Percentiles rank a stretch among this genome's conserved stretches.
Conservation (phyloP, 169 alveolate species). For the Eimeria acervulina region DNA sequence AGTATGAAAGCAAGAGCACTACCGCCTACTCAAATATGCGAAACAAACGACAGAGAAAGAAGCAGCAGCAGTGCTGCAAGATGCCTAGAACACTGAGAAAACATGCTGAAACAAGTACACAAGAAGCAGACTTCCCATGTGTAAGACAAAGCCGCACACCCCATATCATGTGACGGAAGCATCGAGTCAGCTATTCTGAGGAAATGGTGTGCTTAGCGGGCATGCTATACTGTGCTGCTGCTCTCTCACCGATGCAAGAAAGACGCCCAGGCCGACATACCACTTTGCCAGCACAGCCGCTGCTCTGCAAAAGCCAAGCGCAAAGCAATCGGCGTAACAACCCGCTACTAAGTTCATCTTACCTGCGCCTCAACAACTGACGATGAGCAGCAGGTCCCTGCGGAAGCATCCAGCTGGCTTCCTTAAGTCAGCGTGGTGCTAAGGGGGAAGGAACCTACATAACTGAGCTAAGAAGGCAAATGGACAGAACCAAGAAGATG, state of each 20-base stretch:
- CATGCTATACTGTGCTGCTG: not conserved
- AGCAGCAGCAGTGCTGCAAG: not conserved
- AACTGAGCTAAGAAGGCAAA: conserved; percentile 49
- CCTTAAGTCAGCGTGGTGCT: not conserved
- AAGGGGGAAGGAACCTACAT: conserved; percentile 52
- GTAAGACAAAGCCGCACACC: not conserved
- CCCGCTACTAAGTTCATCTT: not conserved
- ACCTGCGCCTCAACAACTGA: not conserved
- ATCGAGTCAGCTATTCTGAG: no score
- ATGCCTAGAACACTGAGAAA: not conserved
- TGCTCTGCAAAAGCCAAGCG: conserved; percentile 54
- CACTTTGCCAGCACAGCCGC: conserved; percentile 76
- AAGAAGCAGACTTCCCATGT: not conserved
- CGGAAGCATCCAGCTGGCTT: not conserved
- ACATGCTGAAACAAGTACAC: not conserved
- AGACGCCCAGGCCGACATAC: conserved; percentile 66
- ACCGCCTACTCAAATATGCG: conserved; percentile 1
- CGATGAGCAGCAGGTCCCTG: not conserved
- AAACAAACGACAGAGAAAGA: not conserved
- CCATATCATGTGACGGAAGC: not conserved
- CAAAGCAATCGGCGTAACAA: not conserved
- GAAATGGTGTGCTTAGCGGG: not conserved
- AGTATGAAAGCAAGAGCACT: conserved; percentile 66
- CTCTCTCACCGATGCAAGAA: conserved; percentile 61
- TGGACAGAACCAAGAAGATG: conserved; percentile 42